Base-by-base conservation (phyloP, 192 early-diverging fungal species). In the Lobulomyces angularis region DNA sequence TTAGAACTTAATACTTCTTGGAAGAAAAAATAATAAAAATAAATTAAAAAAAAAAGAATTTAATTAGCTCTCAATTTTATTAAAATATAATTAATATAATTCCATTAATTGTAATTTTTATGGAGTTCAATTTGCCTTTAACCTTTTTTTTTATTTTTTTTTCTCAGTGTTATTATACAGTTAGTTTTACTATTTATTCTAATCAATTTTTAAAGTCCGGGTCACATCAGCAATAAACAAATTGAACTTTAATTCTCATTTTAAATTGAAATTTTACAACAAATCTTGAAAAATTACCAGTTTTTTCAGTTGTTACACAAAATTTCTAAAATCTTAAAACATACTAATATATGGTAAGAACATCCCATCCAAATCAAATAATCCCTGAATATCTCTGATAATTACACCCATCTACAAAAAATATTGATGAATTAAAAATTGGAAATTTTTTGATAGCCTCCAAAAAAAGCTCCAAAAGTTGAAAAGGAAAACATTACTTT, bases 401-500 rank as follows among this genome's bases (percentile, higher is more conserved):
- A 27, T 20, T 36, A 53, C 38, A 49, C 53, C 11, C 40, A 48
- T 29, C 62, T 62, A 59, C 60, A 44, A 79, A 79, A 72, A 79
- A n/a, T n/a, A n/a, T n/a, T n/a, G n/a, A n/a, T n/a, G n/a, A n/a
- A n/a, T n/a, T n/a, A n/a, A n/a, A n/a, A n/a, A n/a, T n/a, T n/a
- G n/a, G n/a, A n/a, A n/a, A n/a, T n/a, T n/a, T n/a, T n/a, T n/a
- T n/a, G n/a, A n/a, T n/a, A 88, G 77, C 80, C 61, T 50, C 74
- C 76, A 59, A 86, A 82, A 65, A 55, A 62, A 43, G 77, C 50
- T 9, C 63, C 58, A 38, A 49, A 74, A 50, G 72, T 72, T 58
- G 74, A 79, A 60, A 79, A 83, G 61, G 86, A 92, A 69, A 81
- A 78, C 66, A 83, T 96, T 62, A 77, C 82, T 48, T 81, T 95